Percentiles rank a stretch among this genome's conserved stretches.
Conservation (phyloP, 2,329 filamentous ascomycete genomes). For the Colletotrichum sp. region DNA sequence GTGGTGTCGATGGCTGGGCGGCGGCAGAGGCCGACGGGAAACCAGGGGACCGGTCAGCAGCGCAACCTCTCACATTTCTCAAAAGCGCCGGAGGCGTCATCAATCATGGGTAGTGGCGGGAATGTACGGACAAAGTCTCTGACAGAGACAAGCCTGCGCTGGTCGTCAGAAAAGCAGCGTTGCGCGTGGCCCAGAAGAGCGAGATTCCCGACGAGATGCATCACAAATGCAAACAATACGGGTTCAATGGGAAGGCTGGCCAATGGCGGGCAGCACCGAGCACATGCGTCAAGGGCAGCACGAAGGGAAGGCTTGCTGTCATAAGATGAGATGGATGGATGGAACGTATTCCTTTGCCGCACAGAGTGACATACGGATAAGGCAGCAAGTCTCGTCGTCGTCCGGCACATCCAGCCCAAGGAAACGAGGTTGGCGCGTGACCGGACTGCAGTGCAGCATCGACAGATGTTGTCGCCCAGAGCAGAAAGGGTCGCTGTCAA, state of each 20-base stretch:
- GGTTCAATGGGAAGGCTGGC: neutral
- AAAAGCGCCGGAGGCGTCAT: constrained; percentile 20
- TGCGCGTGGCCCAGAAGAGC: neutral
- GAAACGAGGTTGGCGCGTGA: neutral
- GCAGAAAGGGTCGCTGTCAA: constrained; percentile 18
- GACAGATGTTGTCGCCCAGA: neutral
- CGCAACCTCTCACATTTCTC: neutral
- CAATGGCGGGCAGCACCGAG: constrained; percentile 8
- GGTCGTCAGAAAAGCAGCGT: neutral
- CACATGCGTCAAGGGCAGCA: constrained; percentile 1
- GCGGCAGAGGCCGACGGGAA: constrained; percentile 10
- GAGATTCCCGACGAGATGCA: neutral
- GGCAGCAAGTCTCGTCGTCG: neutral
- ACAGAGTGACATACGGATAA: neutral
- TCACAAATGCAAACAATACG: neutral
- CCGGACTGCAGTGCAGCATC: neutral
- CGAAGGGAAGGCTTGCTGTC: neutral
- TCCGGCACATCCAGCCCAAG: neutral
- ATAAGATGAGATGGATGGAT: neutral
- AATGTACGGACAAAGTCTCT: neutral
- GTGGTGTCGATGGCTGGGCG: neutral
- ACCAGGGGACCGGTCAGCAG: neutral
- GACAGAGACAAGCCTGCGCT: neutral
- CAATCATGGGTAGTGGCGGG: neutral
- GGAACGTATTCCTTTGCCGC: neutral